These are phyloP conservation scores for Carex cristatella DNA, from an alignment of 176 grass and related monocot genomes.

Conservation along the genomic window DNA sequence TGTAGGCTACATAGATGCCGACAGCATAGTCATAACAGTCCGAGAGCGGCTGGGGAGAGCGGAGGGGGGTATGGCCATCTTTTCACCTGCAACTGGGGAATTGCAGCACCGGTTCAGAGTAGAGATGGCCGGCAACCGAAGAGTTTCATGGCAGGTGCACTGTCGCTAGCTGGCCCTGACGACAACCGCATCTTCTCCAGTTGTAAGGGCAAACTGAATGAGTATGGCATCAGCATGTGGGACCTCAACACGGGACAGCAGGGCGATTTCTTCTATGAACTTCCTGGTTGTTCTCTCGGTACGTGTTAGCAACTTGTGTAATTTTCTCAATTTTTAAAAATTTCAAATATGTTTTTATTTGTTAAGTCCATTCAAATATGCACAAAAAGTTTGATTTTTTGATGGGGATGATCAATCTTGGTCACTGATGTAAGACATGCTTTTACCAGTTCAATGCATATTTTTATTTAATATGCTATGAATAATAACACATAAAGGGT, in stretches of 20 bases:
- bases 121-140: conserved; percentile 36
- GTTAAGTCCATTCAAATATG: neutral
- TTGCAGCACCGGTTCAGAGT: conserved; percentile 70
- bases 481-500: neutral
- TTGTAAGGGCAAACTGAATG: conserved; percentile 76
- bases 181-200: conserved; percentile 43
- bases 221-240: conserved; percentile 89
- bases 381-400: neutral
- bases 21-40: conserved; percentile 56
- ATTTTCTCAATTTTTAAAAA: neutral
- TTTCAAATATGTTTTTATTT: no score
- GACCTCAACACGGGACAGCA: conserved; percentile 70
- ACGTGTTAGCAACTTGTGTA: neutral
- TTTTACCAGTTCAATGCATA: neutral
- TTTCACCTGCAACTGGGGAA: conserved; percentile 57
- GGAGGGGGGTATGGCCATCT: no score
- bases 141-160: conserved; percentile 79
- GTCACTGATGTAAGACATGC: neutral
- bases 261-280: conserved; percentile 87
- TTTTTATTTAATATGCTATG: neutral
- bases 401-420: neutral
- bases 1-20: conserved; percentile 61
- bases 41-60: conserved; percentile 58
- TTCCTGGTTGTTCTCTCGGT: conserved; percentile 43
- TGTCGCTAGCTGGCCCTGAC: conserved; percentile 33